These are phyloP conservation scores for Erythrophleum fordii DNA, from an alignment of 306 rosid genomes.

Conservation along the genomic window DNA sequence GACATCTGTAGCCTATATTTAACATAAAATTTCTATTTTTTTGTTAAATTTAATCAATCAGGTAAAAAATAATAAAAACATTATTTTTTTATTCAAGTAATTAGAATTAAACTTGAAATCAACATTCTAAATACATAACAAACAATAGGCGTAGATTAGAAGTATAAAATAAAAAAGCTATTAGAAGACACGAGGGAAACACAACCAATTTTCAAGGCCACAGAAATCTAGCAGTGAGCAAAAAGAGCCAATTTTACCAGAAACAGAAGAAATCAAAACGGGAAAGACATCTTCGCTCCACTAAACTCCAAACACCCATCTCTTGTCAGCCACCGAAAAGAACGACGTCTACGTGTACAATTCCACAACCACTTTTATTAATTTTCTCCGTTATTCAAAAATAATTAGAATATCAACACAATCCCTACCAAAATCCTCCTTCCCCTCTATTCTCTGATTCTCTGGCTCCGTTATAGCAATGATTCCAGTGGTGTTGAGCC, in stretches of 20 bases:
- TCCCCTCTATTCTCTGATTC: not conserved
- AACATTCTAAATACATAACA: too few species aligned
- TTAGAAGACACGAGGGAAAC: not conserved
- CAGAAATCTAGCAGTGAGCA: not conserved
- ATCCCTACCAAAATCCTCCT: not conserved
- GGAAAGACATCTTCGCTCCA: slow-evolving; percentile 35
- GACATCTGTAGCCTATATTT: too few species aligned
- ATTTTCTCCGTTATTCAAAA: not conserved
- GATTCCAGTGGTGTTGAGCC: slow-evolving; percentile 73
- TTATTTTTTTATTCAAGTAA: too few species aligned
- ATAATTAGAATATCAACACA: not conserved
- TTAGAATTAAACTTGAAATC: too few species aligned
- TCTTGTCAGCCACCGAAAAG: slow-evolving; percentile 49
- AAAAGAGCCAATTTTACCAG: not conserved
- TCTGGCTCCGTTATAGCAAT: slow-evolving; percentile 18
- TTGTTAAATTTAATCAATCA: too few species aligned
- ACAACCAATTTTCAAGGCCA: not conserved
- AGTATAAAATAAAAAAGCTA: not conserved
- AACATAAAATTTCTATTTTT: too few species aligned
- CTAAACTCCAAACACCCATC: slow-evolving; percentile 42
- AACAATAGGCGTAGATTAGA: too few species aligned
- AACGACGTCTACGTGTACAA: slow-evolving; percentile 68
- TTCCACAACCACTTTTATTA: slow-evolving; percentile 56
- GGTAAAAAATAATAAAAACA: too few species aligned
- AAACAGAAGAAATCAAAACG: slow-evolving; percentile 22